These are phyloP conservation scores for Petasospora fabianii DNA, from an alignment of 1,139 yeast species.

Conservation along the genomic window DNA sequence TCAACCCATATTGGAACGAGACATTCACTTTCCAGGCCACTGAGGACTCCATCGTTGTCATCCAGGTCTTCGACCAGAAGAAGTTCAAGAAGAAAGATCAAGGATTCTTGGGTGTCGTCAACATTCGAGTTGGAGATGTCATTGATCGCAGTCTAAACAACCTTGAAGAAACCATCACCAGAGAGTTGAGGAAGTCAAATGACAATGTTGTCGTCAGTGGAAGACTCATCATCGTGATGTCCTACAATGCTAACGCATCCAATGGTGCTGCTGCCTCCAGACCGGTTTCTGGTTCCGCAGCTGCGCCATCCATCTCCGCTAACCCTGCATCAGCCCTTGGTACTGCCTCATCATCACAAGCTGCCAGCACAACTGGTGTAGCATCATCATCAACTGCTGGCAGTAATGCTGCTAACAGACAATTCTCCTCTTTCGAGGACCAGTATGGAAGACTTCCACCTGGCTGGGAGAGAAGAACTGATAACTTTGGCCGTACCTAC, in stretches of 20 bases:
- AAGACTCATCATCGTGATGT: slow-evolving; percentile 73
- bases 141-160: slow-evolving; percentile 59
- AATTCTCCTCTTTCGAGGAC: slow-evolving; percentile 91
- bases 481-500: slow-evolving; percentile 93
- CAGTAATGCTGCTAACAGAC: slow-evolving; percentile 38
- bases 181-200: slow-evolving; percentile 87
- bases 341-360: slow-evolving; percentile 4
- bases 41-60: slow-evolving; percentile 83
- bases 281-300: slow-evolving; percentile 3
- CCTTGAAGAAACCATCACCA: slow-evolving; percentile 83
- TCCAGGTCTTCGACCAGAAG: slow-evolving; percentile 95
- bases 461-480: slow-evolving; percentile 99
- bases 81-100: slow-evolving; percentile 98
- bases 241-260: slow-evolving; percentile 29
- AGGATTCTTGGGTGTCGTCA: slow-evolving; percentile 97
- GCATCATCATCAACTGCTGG: slow-evolving; percentile 9
- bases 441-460: slow-evolving; percentile 95
- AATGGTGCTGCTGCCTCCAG: slow-evolving; percentile 17
- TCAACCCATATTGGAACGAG: slow-evolving; percentile 98
- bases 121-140: slow-evolving; percentile 85
- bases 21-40: slow-evolving; percentile 72
- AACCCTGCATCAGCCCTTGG: neutral
- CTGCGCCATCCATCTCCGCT: slow-evolving; percentile 3
- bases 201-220: slow-evolving; percentile 93
- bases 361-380: slow-evolving; percentile 16